Evolutionary conservation across 768 basidiomycete species (phyloP).

Genomic region (Mycena belliarum): DNA sequence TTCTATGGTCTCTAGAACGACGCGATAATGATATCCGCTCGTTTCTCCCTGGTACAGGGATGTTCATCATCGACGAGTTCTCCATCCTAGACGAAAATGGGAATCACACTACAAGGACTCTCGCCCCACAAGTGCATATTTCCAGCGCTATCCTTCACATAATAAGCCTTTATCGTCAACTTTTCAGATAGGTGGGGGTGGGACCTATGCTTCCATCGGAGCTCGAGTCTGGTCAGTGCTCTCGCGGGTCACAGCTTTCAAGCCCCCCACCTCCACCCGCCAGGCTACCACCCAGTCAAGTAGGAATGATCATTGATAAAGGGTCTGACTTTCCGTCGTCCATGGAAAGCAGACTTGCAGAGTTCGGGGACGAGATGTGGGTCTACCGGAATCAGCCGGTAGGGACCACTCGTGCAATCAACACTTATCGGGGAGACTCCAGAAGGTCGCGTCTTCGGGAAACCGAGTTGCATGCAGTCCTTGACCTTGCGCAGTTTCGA

Average conservation of each 20-base stretch:
- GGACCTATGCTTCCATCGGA: conserved; percentile 79
- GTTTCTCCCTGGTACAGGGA: conserved; percentile 31
- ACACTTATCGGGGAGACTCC: conserved; percentile 71
- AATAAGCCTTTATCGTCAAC: not conserved
- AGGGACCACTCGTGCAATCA: conserved; percentile 72
- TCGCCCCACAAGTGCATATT: conserved; percentile 50
- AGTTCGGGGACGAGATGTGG: conserved; percentile 79
- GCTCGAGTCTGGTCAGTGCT: conserved; percentile 67
- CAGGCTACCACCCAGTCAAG: conserved; percentile 48
- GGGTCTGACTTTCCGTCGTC: conserved; percentile 72
- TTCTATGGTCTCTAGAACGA: conserved; percentile 38
- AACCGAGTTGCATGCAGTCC: conserved; percentile 1
- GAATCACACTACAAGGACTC: conserved; percentile 43
- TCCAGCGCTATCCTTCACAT: not conserved
- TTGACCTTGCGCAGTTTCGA: conserved; percentile 55
- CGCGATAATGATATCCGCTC: too few relatives aligned
- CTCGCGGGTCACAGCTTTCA: too few relatives aligned
- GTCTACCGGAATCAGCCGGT: conserved; percentile 62
- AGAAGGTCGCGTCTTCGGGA: conserved; percentile 51
- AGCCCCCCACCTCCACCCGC: not conserved
- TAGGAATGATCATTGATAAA: conserved; percentile 86
- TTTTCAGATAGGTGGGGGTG: conserved; percentile 82
- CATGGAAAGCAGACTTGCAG: conserved; percentile 54
- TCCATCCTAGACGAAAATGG: conserved; percentile 60
- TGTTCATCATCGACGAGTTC: conserved; percentile 91